Conservation (phyloP, 1,284 basidiomycete species). For the Neonothopanus nambi region DNA sequence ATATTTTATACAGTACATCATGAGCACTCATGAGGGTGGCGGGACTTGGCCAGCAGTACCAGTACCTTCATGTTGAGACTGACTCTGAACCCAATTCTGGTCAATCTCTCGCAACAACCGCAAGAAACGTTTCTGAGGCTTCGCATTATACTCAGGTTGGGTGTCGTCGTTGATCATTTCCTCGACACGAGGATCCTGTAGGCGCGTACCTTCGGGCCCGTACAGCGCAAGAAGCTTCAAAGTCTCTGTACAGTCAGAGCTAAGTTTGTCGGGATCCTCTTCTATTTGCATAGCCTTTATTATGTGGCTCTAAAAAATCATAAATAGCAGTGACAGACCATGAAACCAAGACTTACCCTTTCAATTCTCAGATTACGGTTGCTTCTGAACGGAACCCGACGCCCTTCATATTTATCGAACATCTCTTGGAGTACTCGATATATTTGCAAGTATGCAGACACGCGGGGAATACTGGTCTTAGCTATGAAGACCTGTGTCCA, state of each 20-base stretch:
- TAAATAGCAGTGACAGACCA: slow-evolving; percentile 1
- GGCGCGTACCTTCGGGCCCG: slow-evolving; percentile 52
- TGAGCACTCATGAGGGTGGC: too few species aligned
- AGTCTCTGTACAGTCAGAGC: slow-evolving; percentile 50
- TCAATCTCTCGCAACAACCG: slow-evolving; percentile 50
- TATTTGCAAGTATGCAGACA: slow-evolving; percentile 42
- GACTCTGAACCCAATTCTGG: slow-evolving; percentile 6
- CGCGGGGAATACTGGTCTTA: slow-evolving; percentile 40
- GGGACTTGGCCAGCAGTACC: too few species aligned
- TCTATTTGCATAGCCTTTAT: slow-evolving; percentile 39
- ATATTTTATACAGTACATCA: too few species aligned
- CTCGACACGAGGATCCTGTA: slow-evolving; percentile 49
- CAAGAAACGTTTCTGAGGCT: slow-evolving; percentile 50
- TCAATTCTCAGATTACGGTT: slow-evolving; percentile 16
- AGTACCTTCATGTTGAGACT: too few species aligned
- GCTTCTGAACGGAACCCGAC: slow-evolving; percentile 13
- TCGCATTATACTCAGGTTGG: slow-evolving; percentile 36
- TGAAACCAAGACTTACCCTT: slow-evolving; percentile 30
- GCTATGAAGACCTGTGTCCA: slow-evolving; percentile 44
- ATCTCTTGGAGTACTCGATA: slow-evolving; percentile 48
- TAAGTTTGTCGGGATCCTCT: slow-evolving; percentile 32
- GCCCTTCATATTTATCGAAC: slow-evolving; percentile 41
- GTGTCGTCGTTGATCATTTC: slow-evolving; percentile 48
- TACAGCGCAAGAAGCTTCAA: slow-evolving; percentile 52
- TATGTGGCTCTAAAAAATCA: slow-evolving; percentile 49